Evolutionary conservation across 2,329 filamentous ascomycete genomes (phyloP), one percentile per base, ranked within the genome.

Genomic region (Penicillium palitans): DNA sequence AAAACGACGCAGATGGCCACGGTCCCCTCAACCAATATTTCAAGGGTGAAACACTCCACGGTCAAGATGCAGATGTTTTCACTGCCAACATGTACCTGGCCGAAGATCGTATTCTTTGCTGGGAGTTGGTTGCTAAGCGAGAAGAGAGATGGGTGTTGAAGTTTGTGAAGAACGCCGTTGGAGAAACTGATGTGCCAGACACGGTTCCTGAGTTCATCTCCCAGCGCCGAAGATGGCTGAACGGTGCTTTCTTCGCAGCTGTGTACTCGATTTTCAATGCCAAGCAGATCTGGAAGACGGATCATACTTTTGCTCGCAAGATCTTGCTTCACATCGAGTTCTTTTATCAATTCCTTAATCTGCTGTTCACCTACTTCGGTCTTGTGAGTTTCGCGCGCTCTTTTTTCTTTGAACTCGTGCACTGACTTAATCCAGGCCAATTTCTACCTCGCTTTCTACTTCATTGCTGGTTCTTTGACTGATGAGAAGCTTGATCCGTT

Each of bases 71-170:
- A 10, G 93, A 97, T 74, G 92, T 98, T 4, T 98, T 98, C 72
- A 97, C 93, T 0, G 93, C 95, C 37, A 99, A 99, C 77, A 99
- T 99, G 95, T 99, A 98, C 72, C 85, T 99, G 58, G 95, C 95
- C 56, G 95, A 99, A 74, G 95, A 99, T 83, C 91, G 95, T 82
- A 99, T 99, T 72, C 87, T 99, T 37, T 99, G 95, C 77, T 99
- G 96, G 82, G 95, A 99, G 81, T 78, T 99, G 65, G 95, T 99
- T 0, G 95, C 95, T 0, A 99, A 99, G 79, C 84, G 92, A 58
- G 91, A 87, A 65, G 95, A 98, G 75, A 86, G 91, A 79, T 99
- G 95, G 95, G 92, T 99, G 63, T 79, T 99, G 77, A 97, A 97
- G 77, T 99, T 98, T 69, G 96, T 99, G 64, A 96, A 96, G 80